phyloP scores from a whole-genome alignment of 2,329 filamentous ascomycete genomes.

The Phoma sp. region DNA sequence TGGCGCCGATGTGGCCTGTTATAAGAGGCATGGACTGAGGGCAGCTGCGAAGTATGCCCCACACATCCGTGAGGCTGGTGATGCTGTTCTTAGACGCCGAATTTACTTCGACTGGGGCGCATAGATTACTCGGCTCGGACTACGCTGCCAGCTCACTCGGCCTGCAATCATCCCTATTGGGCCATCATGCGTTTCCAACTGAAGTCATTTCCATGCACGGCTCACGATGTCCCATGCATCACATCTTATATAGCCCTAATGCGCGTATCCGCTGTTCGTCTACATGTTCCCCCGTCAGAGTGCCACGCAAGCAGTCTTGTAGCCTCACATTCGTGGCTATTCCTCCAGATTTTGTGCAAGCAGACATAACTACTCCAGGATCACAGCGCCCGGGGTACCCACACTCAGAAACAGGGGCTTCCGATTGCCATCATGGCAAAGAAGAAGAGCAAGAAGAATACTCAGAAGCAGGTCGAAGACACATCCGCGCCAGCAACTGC shows the following conservation, averaged over 20 bases:
- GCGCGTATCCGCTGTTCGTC: slow-evolving; percentile 40
- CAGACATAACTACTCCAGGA: slow-evolving; percentile 28
- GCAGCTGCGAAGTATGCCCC: slow-evolving; percentile 24
- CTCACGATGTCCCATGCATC: slow-evolving; percentile 33
- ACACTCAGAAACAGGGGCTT: slow-evolving; percentile 29
- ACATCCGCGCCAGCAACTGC: slow-evolving; percentile 37
- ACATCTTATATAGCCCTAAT: slow-evolving; percentile 44
- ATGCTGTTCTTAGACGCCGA: slow-evolving; percentile 27
- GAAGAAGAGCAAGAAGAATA: slow-evolving; percentile 40
- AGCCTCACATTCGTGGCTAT: slow-evolving; percentile 32
- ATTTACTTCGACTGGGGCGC: slow-evolving; percentile 38
- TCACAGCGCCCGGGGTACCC: slow-evolving; percentile 17
- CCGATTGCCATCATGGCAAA: slow-evolving; percentile 38
- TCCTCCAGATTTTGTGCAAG: slow-evolving; percentile 25
- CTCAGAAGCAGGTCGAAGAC: slow-evolving; percentile 37
- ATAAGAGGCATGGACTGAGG: slow-evolving; percentile 23
- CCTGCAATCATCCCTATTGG: slow-evolving; percentile 41
- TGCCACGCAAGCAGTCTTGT: slow-evolving; percentile 47
- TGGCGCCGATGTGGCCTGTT: slow-evolving; percentile 21
- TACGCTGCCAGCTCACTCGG: slow-evolving; percentile 41
- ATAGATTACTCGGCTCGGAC: slow-evolving; percentile 42
- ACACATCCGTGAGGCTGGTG: slow-evolving; percentile 31
- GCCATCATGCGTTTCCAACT: slow-evolving; percentile 28
- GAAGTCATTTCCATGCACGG: slow-evolving; percentile 40
- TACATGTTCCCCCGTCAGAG: slow-evolving; percentile 39